phyloP scores from a whole-genome alignment of 306 rosid species.

The Vigna unguiculata region DNA sequence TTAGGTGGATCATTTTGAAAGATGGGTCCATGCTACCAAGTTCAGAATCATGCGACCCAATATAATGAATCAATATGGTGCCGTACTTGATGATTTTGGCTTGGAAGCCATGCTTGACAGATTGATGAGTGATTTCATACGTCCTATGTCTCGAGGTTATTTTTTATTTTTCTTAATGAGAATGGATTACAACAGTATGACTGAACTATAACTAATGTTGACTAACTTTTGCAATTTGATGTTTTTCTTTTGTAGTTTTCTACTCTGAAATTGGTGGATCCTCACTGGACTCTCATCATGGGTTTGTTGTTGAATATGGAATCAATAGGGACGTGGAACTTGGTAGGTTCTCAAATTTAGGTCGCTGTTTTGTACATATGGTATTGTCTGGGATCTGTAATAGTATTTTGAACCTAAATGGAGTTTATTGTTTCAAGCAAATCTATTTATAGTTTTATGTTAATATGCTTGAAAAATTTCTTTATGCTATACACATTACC shows the following conservation, averaged over 20 bases:
- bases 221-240: slow-evolving; percentile 46
- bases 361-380: slow-evolving; percentile 24
- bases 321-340: slow-evolving; percentile 84
- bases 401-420: slow-evolving; percentile 2
- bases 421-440: slow-evolving; percentile 29
- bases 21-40: slow-evolving; percentile 81
- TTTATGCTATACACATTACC: slow-evolving; percentile 14
- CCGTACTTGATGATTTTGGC: slow-evolving; percentile 97
- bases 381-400: not conserved
- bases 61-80: slow-evolving; percentile 91
- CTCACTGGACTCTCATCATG: slow-evolving; percentile 94
- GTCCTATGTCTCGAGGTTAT: slow-evolving; percentile 78
- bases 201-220: slow-evolving; percentile 3
- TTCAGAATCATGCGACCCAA: slow-evolving; percentile 92
- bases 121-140: slow-evolving; percentile 75
- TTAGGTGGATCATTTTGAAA: slow-evolving; percentile 94
- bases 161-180: slow-evolving; percentile 13
- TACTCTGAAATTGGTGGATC: slow-evolving; percentile 89
- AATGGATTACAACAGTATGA: slow-evolving; percentile 30
- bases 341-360: slow-evolving; percentile 62
- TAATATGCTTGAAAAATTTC: slow-evolving; percentile 14
- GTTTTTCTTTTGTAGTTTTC: slow-evolving; percentile 67
- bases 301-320: slow-evolving; percentile 96
- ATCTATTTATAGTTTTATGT: slow-evolving; percentile 13
- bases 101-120: slow-evolving; percentile 82